A percentile compares a stretch with the other conserved stretches of the same genome.
These are phyloP conservation scores for Collybiopsis confluens DNA, from an alignment of 768 basidiomycete genomes.

Conservation along the genomic window DNA sequence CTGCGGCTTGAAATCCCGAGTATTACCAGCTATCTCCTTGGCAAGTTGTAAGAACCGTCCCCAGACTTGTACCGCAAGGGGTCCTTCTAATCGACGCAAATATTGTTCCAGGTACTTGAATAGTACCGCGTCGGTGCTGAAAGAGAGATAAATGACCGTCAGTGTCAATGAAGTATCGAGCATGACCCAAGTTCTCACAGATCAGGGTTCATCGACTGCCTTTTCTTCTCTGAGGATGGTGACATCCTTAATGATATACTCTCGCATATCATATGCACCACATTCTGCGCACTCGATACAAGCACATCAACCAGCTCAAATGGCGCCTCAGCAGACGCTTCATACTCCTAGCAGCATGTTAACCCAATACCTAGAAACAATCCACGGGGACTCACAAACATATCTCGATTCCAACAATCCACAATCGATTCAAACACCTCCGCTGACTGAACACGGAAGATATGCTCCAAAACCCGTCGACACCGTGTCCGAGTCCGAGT, in stretches of 20 bases:
- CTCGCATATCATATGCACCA: constrained; percentile 88
- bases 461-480: constrained; percentile 75
- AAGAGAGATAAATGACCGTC: constrained; percentile 3
- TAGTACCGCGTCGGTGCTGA: constrained; percentile 64
- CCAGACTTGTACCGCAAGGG: constrained; percentile 93
- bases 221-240: constrained; percentile 55
- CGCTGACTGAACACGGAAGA: constrained; percentile 75
- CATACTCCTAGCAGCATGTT: no score
- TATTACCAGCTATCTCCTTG: constrained; percentile 67
- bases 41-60: constrained; percentile 67
- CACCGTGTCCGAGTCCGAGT: constrained; percentile 64
- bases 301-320: constrained; percentile 85
- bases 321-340: constrained; percentile 42
- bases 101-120: constrained; percentile 91
- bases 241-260: constrained; percentile 63
- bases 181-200: constrained; percentile 43
- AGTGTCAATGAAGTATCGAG: constrained; percentile 4
- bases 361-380: no score
- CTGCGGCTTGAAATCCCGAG: constrained; percentile 67
- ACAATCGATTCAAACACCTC: constrained; percentile 85
- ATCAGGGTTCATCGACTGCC: constrained; percentile 57
- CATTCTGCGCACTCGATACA: constrained; percentile 77
- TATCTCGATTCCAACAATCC: constrained; percentile 73
- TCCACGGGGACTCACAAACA: constrained; percentile 36
- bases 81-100: constrained; percentile 77